These are phyloP conservation scores for Sorghum bicolor DNA, from an alignment of 176 grass and related monocot genomes.

Conservation along the genomic window DNA sequence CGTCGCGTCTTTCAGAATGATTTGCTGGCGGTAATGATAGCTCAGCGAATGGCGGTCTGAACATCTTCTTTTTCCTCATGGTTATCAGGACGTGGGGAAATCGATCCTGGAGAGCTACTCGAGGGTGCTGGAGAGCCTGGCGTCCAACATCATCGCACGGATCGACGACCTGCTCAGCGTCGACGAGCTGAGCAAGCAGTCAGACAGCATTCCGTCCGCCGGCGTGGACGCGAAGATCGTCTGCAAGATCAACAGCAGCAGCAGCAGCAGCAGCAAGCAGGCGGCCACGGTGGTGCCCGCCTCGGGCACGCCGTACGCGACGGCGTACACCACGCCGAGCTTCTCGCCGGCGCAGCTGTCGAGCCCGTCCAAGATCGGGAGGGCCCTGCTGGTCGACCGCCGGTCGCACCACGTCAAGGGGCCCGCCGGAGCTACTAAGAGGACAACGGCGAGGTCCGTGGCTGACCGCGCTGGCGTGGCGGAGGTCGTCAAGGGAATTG, in stretches of 20 bases:
- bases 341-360: slow-evolving; percentile 51
- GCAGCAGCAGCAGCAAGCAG: not conserved
- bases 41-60: not conserved
- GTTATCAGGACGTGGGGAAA: slow-evolving; percentile 68
- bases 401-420: slow-evolving; percentile 28
- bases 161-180: slow-evolving; percentile 69
- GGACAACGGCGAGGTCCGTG: not conserved
- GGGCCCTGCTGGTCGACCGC: slow-evolving; percentile 54
- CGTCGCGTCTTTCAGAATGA: not conserved
- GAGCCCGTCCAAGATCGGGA: slow-evolving; percentile 53
- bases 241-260: not conserved
- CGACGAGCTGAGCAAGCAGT: slow-evolving; percentile 50
- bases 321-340: slow-evolving; percentile 43
- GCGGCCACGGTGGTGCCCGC: slow-evolving; percentile 34
- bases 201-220: not conserved
- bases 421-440: slow-evolving; percentile 29
- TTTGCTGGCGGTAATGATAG: not conserved
- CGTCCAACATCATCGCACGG: slow-evolving; percentile 61
- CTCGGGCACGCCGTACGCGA: slow-evolving; percentile 61
- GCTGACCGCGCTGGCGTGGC: not conserved
- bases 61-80: not conserved
- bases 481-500: slow-evolving; percentile 28
- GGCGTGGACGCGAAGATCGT: not conserved
- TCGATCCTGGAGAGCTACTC: slow-evolving; percentile 83
- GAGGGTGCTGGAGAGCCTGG: slow-evolving; percentile 79